Evolutionary conservation across 306 rosid species (phyloP), one percentile per base, ranked within the genome.

Genomic region (Senna siamea): DNA sequence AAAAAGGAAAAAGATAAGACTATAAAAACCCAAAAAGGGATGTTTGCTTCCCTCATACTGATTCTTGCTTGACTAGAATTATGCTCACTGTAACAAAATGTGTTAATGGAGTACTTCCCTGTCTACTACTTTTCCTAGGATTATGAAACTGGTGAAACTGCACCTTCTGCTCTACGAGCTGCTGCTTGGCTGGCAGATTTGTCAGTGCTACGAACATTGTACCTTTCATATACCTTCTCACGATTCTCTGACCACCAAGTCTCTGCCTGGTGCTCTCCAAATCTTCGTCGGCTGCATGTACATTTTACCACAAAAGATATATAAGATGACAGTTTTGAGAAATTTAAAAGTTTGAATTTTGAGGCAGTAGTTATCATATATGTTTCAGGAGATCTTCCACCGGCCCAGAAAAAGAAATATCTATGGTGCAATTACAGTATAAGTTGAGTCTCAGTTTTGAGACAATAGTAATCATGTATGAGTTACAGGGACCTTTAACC

Each of bases 201-300:
- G 79, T 92, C 98, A 0, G 85, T 37, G 41, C 81, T 86, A 5
- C 90, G 92, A 66, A 95, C 96, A 7, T 92, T 92, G 81, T 92
- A 95, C 84, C 63, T 87, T 72, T 92, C 93, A 8, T 92, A 95
- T 59, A 95, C 99, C 79, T 74, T 92, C 17, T 92, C 96, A 0
- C 93, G 93, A 52, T 95, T 95, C 88, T 92, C 98, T 0, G 97
- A 90, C 99, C 99, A 92, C 99, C 99, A 95, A 37, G 80, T 86
- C 79, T 92, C 98, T n/a, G 99, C 99, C 85, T 92, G 99, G 70
- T 90, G 88, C 88, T 95, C 99, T 64, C 92, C 99, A 19, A 95
- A 95, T 87, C 89, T 90, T 76, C 98, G 87, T 48, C 98, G 99
- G 90, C 99, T 95, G 93, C 88, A 82, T 9, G 79, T 30, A 19